Evolutionary conservation across 2,329 filamentous ascomycete genomes (phyloP).

Genomic region (Colletotrichum echinochloae): DNA sequence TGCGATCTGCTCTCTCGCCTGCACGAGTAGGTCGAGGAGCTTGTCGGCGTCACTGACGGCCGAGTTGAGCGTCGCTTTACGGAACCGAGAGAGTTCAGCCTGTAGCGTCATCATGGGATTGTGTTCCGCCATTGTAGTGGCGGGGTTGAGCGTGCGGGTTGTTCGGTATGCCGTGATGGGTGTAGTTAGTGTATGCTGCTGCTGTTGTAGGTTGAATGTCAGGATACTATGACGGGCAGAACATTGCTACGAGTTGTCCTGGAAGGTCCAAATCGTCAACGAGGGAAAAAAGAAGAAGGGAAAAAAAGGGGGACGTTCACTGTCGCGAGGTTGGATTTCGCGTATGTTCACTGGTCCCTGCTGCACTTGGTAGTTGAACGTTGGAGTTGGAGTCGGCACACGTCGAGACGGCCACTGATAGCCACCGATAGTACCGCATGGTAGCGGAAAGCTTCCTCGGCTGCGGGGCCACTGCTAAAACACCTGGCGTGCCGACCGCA

Average conservation of each 20-base stretch:
- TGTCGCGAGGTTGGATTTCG: neutral
- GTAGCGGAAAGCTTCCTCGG: conserved; percentile 1
- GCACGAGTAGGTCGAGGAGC: conserved; percentile 81
- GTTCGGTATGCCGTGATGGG: conserved; percentile 14
- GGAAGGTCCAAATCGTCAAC: neutral
- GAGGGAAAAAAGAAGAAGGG: neutral
- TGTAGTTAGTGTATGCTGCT: conserved; percentile 15
- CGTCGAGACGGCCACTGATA: neutral
- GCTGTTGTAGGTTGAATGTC: conserved; percentile 19
- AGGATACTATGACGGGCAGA: conserved; percentile 23
- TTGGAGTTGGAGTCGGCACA: conserved; percentile 12
- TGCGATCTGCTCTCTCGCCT: conserved; percentile 79
- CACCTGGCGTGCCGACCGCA: neutral
- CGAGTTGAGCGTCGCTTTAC: conserved; percentile 74
- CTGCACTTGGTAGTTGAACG: conserved; percentile 11
- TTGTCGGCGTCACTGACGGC: conserved; percentile 84
- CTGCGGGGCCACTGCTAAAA: conserved; percentile 6
- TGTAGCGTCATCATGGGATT: conserved; percentile 69
- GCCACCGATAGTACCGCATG: conserved; percentile 4
- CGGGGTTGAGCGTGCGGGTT: neutral
- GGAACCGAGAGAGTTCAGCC: conserved; percentile 80
- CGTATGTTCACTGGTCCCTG: conserved; percentile 1
- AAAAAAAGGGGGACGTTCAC: neutral
- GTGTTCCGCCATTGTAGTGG: conserved; percentile 49
- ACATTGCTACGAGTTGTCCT: conserved; percentile 22